Base-by-base conservation (phyloP, 2,329 filamentous ascomycete species). In the Aurifilum marmelostoma region DNA sequence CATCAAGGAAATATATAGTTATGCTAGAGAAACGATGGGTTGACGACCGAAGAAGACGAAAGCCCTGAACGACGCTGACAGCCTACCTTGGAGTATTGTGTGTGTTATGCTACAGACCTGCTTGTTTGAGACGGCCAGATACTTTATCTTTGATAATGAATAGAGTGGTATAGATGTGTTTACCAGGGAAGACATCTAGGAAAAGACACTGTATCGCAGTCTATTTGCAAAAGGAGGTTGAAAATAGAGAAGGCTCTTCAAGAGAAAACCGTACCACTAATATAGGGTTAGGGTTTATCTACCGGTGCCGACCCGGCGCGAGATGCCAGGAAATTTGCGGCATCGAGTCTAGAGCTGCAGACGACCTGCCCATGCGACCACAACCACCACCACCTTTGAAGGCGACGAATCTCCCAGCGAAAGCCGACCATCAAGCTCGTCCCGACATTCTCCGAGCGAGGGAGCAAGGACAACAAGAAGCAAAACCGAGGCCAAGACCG, bases 221-320 rank as follows among this genome's bases (percentile, higher is more conserved):
- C n/a, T n/a, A n/a, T n/a, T n/a, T n/a, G n/a, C n/a, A n/a, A n/a
- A n/a, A n/a, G n/a, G n/a, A 47, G 43, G 3, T 47, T n/a, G 21
- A n/a, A 47, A 47, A 21, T n/a, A 6, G 43, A 47, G n/a, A 2
- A 8, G 18, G 11, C 16, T 37, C 16, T 37, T 34, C 18, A 37
- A 34, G 29, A 61, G 34, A 24, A 24, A 1, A 18, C 11, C n/a
- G n/a, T n/a, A n/a, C n/a, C 9, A 8, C 11, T 37, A 16, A 24
- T 12, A 11, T 12, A 32, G 59, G 61, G 61, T 63, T 63, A 63
- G 61, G 61, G 61, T 50, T n/a, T 2, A 14, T 18, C 2, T 34
- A 14, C 61, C 61, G 61, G 61, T n/a, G 61, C 61, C 61, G 61
- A 63, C 61, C 61, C 61, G 61, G 61, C 61, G 61, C 61, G 24